These are phyloP conservation scores for Manihot esculenta DNA, from an alignment of 441 rosid genomes.

Conservation along the genomic window DNA sequence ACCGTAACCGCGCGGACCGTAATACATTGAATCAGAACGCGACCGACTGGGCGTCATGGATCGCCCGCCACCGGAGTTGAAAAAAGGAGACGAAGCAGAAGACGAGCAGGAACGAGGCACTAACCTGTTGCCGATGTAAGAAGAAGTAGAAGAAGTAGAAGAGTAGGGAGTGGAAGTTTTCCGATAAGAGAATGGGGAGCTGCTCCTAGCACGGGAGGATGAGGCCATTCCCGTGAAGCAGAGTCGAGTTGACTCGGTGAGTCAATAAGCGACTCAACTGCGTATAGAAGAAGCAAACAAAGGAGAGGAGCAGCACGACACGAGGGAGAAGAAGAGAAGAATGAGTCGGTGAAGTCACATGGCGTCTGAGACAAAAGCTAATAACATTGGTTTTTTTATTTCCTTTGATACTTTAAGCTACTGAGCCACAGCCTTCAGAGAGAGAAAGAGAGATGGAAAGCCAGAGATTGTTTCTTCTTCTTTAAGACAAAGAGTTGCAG, in stretches of 20 bases:
- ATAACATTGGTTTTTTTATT: conserved; percentile 24
- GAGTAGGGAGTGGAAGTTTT: conserved; percentile 74
- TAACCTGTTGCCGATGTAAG: conserved; percentile 54
- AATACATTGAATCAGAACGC: conserved; percentile 50
- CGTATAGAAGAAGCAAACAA: conserved; percentile 6
- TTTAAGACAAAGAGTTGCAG: conserved; percentile 55
- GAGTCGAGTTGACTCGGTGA: conserved; percentile 42
- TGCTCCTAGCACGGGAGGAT: conserved; percentile 82
- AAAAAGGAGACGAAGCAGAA: conserved; percentile 58
- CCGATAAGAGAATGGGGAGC: conserved; percentile 78
- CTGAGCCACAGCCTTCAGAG: background rate
- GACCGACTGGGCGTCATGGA: conserved; percentile 73
- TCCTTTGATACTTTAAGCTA: conserved; percentile 19
- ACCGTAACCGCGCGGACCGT: conserved; percentile 43
- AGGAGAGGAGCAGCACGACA: background rate
- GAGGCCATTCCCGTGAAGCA: conserved; percentile 50
- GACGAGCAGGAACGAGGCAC: conserved; percentile 79
- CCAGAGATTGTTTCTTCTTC: conserved; percentile 59
- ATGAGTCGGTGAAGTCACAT: conserved; percentile 90
- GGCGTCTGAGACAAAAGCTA: conserved; percentile 54
- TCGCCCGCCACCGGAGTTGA: conserved; percentile 55
- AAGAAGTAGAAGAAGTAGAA: conserved; percentile 71
- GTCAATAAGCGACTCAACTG: conserved; percentile 38
- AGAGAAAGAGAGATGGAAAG: background rate
- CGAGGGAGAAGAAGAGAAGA: conserved; percentile 34